Conservation (phyloP, 192 early-diverging fungal genomes). For the Mortierella alpina region DNA sequence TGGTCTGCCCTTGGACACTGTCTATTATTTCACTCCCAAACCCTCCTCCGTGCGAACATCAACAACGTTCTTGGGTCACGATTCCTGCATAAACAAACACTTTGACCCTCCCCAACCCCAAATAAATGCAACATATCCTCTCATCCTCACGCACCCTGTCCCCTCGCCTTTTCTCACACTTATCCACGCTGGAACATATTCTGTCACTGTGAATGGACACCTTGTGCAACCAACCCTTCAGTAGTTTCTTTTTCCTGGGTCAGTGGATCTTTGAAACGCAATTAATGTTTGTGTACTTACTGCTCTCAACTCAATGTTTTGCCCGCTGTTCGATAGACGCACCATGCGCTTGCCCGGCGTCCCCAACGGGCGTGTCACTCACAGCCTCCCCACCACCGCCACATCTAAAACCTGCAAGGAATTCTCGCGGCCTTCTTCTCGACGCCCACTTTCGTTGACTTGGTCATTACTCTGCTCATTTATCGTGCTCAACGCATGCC, state of each 20-base stretch:
- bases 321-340: not conserved
- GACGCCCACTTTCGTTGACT: not conserved
- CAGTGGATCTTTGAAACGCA: not conserved
- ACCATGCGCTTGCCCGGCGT: not conserved
- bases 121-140: no score
- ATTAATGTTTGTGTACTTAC: not conserved
- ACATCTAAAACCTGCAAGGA: not conserved
- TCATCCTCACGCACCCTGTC: not conserved
- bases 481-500: constrained; percentile 21
- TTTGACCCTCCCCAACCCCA: not conserved
- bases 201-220: not conserved
- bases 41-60: not conserved
- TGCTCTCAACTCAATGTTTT: no score
- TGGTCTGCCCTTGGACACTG: not conserved
- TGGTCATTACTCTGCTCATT: constrained; percentile 29
- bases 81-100: not conserved
- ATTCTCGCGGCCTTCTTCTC: not conserved
- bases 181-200: not conserved
- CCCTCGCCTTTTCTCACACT: not conserved
- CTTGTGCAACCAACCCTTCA: no score
- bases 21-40: not conserved
- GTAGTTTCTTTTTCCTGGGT: no score
- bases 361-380: not conserved
- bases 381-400: not conserved
- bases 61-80: no score